A percentile compares a stretch with the other conserved stretches of the same genome.
These are phyloP conservation scores for Phyllosticta citrichinensis DNA, from an alignment of 2,329 filamentous ascomycete species.

Conservation along the genomic window DNA sequence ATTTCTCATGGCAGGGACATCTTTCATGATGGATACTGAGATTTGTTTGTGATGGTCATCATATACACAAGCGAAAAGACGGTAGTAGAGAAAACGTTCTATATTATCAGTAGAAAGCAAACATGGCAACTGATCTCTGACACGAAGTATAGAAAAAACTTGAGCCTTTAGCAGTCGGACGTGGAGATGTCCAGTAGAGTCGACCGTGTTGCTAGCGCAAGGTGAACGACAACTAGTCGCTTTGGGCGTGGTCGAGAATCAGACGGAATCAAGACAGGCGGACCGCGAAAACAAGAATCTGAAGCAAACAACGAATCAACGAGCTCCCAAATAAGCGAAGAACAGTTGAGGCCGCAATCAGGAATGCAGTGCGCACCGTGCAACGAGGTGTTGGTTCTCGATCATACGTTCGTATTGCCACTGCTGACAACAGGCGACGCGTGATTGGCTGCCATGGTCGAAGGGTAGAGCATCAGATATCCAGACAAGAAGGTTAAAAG, in stretches of 20 bases:
- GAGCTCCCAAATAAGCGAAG: neutral
- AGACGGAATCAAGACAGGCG: neutral
- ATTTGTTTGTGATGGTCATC: too few relatives aligned
- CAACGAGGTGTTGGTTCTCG: neutral
- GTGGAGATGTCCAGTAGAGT: too few relatives aligned
- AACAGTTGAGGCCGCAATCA: neutral
- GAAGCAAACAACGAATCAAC: neutral
- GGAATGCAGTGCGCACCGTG: neutral
- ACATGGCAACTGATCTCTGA: too few relatives aligned
- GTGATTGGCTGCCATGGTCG: neutral
- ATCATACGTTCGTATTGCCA: neutral
- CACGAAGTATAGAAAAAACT: too few relatives aligned
- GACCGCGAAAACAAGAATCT: neutral
- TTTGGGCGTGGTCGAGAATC: neutral
- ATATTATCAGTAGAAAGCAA: too few relatives aligned
- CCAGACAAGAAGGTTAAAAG: neutral
- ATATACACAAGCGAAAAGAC: too few relatives aligned
- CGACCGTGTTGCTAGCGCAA: too few relatives aligned
- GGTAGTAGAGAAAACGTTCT: too few relatives aligned
- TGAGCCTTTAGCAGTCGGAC: too few relatives aligned
- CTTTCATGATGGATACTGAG: too few relatives aligned
- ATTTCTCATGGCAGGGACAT: too few relatives aligned
- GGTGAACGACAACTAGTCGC: neutral
- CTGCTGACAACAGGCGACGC: neutral
- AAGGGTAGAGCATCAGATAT: neutral